Base-by-base conservation (phyloP, 2,329 filamentous ascomycete species). In the Blumeria graminis region DNA sequence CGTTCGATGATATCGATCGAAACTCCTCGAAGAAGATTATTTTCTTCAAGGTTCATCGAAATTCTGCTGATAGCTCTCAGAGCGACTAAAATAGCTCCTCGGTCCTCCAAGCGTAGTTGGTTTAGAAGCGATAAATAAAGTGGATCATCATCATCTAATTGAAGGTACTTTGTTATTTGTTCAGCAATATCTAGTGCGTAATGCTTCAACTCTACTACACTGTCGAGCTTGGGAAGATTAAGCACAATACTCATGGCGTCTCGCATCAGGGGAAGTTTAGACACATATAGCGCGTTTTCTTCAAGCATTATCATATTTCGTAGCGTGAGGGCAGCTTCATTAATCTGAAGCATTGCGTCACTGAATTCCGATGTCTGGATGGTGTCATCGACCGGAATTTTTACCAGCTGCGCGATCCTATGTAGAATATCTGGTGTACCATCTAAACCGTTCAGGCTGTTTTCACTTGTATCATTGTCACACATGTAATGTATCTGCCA, bases 291-390 rank as follows among this genome's bases (percentile, higher is more conserved):
- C 0, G 90, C 90, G 65, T 98, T 98, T 60, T 94, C 88, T 22
- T 82, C 78, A 18, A 95, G 73, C 68, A 93, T 85, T n/a, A 89
- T 82, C 88, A 98, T 95, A 67, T 98, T 98, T 55, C 92, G 80
- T 46, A 96, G 74, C 16, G 94, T 89, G 51, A 96, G 72, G 18
- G 84, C 81, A 1, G 92, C 88, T 68, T 96, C 89, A 28, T 84
- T 90, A 59, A 94, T 76, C 61, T 86, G 78, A 11, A 84, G 77
- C 58, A 96, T 73, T 45, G 76, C 73, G 60, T 88, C 81, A 13
- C 78, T 75, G 61, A 84, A 86, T 6, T 81, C 75, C 34, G 79
- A 78, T 0, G 86, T 78, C 60, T 89, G 78, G 32, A 95, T 73
- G 38, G 74, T 74, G 63, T 86, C 77, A 59, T 84, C 81, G 2